Conservation (phyloP, 345 rosid genomes). For the Eucalyptus cloeziana region DNA sequence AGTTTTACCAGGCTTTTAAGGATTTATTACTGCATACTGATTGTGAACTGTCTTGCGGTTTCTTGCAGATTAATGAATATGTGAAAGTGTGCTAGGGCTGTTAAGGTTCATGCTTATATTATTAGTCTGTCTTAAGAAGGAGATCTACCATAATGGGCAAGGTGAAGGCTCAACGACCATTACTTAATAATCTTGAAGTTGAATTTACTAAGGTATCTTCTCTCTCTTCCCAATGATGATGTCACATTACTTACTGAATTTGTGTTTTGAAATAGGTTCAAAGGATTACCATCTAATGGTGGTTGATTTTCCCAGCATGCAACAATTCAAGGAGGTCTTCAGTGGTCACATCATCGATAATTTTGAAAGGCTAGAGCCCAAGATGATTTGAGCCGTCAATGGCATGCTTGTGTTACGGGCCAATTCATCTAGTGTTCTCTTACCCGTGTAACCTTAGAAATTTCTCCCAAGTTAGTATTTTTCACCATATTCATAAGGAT, state of each 20-base stretch:
- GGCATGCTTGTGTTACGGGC: constrained; percentile 40
- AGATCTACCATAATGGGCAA: constrained; percentile 90
- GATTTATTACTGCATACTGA: background rate
- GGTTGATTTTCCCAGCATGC: constrained; percentile 75
- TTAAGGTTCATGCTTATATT: constrained; percentile 80
- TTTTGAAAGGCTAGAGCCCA: constrained; percentile 79
- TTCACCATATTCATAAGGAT: too few species aligned
- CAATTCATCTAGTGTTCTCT: too few species aligned
- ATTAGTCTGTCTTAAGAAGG: constrained; percentile 70
- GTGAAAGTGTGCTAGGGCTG: constrained; percentile 83
- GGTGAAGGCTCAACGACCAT: constrained; percentile 70
- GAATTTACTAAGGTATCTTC: constrained; percentile 64
- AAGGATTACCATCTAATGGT: constrained; percentile 62
- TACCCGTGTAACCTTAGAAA: too few species aligned
- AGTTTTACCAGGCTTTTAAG: background rate
- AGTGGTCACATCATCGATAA: constrained; percentile 59
- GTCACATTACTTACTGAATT: background rate
- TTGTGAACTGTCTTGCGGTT: background rate
- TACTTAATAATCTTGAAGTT: constrained; percentile 57
- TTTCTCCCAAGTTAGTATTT: too few species aligned
- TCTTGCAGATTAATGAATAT: constrained; percentile 66
- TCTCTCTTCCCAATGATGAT: background rate
- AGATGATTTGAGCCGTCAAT: constrained; percentile 71
- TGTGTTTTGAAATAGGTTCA: constrained; percentile 41
- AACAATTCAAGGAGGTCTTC: constrained; percentile 59